phyloP scores from a whole-genome alignment of 2,329 filamentous ascomycete species.

The Periconia sp. region DNA sequence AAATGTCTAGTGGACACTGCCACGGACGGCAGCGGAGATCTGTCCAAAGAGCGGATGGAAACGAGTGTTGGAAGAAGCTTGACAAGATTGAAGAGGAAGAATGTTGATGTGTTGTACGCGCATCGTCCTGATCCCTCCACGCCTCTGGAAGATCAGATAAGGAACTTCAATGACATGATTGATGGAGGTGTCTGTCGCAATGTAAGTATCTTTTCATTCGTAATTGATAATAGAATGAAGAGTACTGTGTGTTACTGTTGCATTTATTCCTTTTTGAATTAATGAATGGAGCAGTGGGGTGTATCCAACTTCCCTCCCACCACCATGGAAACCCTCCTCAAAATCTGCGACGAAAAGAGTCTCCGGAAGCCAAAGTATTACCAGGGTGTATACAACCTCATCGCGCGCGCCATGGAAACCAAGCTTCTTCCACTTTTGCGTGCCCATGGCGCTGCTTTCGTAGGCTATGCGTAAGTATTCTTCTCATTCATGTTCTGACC shows the following conservation, averaged over 20 bases:
- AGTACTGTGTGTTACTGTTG: not conserved
- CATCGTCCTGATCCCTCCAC: slow-evolving; percentile 12
- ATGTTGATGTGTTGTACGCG: slow-evolving; percentile 10
- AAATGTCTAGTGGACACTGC: slow-evolving; percentile 8
- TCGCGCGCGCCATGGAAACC: slow-evolving; percentile 12
- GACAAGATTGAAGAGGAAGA: slow-evolving; percentile 2
- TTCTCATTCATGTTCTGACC: not conserved
- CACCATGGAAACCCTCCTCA: slow-evolving; percentile 7
- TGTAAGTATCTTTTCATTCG: slow-evolving; percentile 1
- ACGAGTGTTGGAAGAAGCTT: slow-evolving; percentile 7
- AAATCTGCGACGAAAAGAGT: slow-evolving; percentile 11
- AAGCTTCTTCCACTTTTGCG: slow-evolving; percentile 11
- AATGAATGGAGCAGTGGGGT: slow-evolving; percentile 6
- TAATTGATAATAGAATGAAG: not conserved
- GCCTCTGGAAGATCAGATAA: slow-evolving; percentile 11
- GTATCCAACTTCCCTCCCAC: slow-evolving; percentile 8
- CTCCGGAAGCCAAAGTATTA: slow-evolving; percentile 12
- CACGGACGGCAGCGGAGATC: slow-evolving; percentile 13
- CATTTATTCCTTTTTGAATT: not conserved
- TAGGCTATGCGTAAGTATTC: slow-evolving; percentile 8
- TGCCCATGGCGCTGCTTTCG: slow-evolving; percentile 4
- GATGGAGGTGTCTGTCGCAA: slow-evolving; percentile 2
- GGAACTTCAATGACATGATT: slow-evolving; percentile 11
- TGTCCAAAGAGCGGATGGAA: slow-evolving; percentile 4
- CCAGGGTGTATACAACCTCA: slow-evolving; percentile 12